These are phyloP conservation scores for Cercophora newfieldiana DNA, from an alignment of 495 filamentous ascomycete species.

Conservation along the genomic window DNA sequence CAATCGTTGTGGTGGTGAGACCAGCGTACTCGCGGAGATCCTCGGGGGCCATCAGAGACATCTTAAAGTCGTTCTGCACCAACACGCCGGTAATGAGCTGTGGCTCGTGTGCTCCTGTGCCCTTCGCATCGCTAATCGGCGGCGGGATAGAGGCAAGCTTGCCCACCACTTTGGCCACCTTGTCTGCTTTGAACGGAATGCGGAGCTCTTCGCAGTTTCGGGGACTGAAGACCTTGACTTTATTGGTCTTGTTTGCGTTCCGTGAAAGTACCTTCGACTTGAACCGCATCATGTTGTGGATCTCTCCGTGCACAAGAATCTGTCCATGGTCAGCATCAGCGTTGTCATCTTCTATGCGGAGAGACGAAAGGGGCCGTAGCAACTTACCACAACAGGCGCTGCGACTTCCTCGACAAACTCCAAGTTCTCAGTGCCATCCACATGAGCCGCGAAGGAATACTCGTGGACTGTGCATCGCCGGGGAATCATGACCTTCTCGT, in stretches of 20 bases:
- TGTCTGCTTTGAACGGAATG: conserved; percentile 94
- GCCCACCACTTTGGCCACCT: conserved; percentile 93
- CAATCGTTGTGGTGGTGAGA: conserved; percentile 87
- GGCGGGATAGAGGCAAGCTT: conserved; percentile 81
- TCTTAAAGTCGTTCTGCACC: conserved; percentile 94
- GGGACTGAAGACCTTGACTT: conserved; percentile 88
- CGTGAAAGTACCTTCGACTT: conserved; percentile 92
- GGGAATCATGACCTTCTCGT: conserved; percentile 86
- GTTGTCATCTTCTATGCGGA: neutral
- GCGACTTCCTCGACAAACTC: conserved; percentile 92
- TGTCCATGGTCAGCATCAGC: conserved; percentile 37
- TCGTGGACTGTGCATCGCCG: conserved; percentile 89
- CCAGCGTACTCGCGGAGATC: conserved; percentile 95
- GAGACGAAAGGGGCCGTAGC: neutral
- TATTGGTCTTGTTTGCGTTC: conserved; percentile 73
- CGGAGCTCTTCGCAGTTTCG: conserved; percentile 93
- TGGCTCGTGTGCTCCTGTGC: conserved; percentile 27
- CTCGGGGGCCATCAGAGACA: conserved; percentile 93
- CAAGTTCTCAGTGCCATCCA: conserved; percentile 91
- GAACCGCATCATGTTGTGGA: conserved; percentile 96
- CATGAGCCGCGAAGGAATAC: conserved; percentile 92
- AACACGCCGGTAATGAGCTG: conserved; percentile 82
- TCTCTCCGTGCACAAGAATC: conserved; percentile 96
- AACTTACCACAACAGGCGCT: conserved; percentile 85
- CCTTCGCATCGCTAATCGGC: conserved; percentile 41